Base-by-base conservation (phyloP, 2,329 filamentous ascomycete genomes). In the Remersonia thermophila region DNA sequence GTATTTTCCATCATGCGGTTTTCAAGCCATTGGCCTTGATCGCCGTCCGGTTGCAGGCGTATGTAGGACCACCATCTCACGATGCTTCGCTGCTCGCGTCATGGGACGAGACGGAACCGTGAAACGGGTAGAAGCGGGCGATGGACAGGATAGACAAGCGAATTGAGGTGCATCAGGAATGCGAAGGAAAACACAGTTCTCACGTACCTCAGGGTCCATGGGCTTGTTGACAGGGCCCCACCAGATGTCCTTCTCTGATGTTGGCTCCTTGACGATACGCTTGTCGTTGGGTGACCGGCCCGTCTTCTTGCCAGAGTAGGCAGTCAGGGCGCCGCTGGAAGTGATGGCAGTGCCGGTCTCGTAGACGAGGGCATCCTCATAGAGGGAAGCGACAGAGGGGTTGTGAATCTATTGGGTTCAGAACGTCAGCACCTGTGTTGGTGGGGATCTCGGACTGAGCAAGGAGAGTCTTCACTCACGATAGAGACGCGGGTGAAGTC, bases 161-260 rank as follows among this genome's bases (percentile, higher is more conserved):
- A 23, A 27, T 14, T 3, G 31, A 7, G 31, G 3, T 9, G 13
- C 17, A 33, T 36, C 17, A 34, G 32, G 30, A 37, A 20, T 16
- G 20, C 20, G 9, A 23, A 23, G 5, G 20, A 5, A 23, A 23
- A 5, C 20, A 23, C 5, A 28, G 11, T n/a, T n/a, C n/a, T n/a
- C n/a, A 11, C 83, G 77, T 80, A 96, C 91, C 62, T 96, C 87
- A 53, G 86, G 76, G 50, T 77, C 80, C 91, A 98, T 98, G 58
- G 89, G 83, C 77, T 96, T 96, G 74, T 98, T 98, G 51, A 98
- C 91, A 38, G 91, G 89, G 55, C 91, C 91, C 91, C 91, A 96
- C 91, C 91, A 98, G 55, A 98, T 74, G 43, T 98, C 77, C 39
- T 91, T 80, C 61, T 94, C 80, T 47, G 91, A 96, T 45, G 77